Conservation (phyloP, 2,329 filamentous ascomycete genomes). For the Teratosphaeria pseudoeucalypti region DNA sequence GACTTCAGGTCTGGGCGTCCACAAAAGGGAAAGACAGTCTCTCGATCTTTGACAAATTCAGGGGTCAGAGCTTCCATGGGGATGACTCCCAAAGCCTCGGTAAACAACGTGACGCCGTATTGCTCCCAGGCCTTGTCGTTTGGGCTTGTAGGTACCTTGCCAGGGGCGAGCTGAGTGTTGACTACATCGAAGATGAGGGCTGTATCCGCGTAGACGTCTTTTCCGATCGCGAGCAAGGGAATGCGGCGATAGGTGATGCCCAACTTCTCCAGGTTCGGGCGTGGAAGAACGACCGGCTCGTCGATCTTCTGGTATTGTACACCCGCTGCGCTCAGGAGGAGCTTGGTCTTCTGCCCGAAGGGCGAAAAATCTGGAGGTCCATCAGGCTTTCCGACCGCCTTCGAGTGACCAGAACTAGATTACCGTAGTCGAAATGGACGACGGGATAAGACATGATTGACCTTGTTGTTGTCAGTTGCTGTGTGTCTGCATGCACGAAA, state of each 20-base stretch:
- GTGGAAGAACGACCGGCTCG: constrained; percentile 19
- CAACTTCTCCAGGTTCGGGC: constrained; percentile 19
- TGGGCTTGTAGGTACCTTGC: constrained; percentile 10
- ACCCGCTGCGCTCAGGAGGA: constrained; percentile 15
- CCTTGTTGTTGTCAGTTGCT: not conserved
- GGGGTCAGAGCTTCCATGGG: constrained; percentile 11
- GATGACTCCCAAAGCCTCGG: constrained; percentile 14
- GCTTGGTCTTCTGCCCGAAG: constrained; percentile 21
- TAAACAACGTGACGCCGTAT: constrained; percentile 17
- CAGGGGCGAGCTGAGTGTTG: constrained; percentile 7
- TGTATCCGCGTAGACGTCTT: constrained; percentile 23
- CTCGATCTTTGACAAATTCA: constrained; percentile 19
- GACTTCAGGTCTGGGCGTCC: constrained; percentile 13
- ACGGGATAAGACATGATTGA: constrained; percentile 10
- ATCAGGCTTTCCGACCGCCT: not conserved
- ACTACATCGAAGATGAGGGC: constrained; percentile 15
- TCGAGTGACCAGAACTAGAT: not conserved
- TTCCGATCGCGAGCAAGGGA: constrained; percentile 21
- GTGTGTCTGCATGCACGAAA: not conserved
- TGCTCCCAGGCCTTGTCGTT: constrained; percentile 21
- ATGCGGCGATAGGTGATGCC: constrained; percentile 25
- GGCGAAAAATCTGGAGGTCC: constrained; percentile 22
- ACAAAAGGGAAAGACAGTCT: constrained; percentile 17
- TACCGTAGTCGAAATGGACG: constrained; percentile 22
- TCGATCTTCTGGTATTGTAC: constrained; percentile 16